These are phyloP conservation scores for Ampelocalamus luodianensis DNA, from an alignment of 176 grass and related monocot species.

Conservation along the genomic window DNA sequence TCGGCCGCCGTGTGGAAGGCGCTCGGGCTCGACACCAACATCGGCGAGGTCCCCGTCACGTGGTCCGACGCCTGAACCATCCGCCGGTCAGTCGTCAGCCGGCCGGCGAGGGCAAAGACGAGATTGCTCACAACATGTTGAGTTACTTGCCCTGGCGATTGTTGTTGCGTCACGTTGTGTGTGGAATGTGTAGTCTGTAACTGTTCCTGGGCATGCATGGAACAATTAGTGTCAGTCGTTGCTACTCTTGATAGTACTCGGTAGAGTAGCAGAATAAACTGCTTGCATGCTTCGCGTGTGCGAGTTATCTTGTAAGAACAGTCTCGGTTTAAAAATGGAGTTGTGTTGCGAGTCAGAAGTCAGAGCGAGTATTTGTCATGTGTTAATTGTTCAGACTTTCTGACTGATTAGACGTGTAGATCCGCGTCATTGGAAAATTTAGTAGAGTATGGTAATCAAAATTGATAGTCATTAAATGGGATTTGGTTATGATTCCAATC, in stretches of 20 bases:
- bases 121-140: background rate
- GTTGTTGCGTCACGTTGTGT: background rate
- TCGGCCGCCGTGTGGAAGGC: constrained; percentile 50
- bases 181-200: background rate
- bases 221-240: background rate
- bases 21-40: constrained; percentile 49
- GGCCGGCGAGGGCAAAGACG: background rate
- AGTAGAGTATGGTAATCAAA: too few relatives aligned
- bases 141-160: too few relatives aligned
- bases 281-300: background rate
- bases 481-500: too few relatives aligned
- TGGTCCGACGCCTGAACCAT: constrained; percentile 49
- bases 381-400: too few relatives aligned
- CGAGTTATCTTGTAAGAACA: background rate
- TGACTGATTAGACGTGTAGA: too few relatives aligned
- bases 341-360: background rate
- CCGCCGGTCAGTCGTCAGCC: too few relatives aligned
- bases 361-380: too few relatives aligned
- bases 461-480: too few relatives aligned
- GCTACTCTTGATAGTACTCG: background rate
- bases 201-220: background rate
- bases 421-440: too few relatives aligned
- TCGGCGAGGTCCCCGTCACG: constrained; percentile 42
- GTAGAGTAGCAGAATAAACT: background rate
- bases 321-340: background rate